phyloP scores from a whole-genome alignment of 129 eudicot genomes.

The Tanacetum coccineum region DNA sequence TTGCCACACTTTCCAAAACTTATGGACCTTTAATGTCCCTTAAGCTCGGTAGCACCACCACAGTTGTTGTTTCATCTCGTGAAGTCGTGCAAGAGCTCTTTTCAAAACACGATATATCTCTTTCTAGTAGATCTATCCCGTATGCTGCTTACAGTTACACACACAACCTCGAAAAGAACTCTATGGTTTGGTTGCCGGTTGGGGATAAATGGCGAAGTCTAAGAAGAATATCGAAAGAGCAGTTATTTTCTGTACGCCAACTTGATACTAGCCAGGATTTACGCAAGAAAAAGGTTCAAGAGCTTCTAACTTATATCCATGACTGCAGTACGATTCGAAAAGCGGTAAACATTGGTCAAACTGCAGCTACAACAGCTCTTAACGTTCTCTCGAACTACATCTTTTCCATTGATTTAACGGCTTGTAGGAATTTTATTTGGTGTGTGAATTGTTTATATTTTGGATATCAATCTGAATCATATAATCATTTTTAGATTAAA shows the following conservation, averaged over 20 bases:
- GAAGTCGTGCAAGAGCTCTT: conserved; percentile 36
- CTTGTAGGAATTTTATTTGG: too few relatives aligned
- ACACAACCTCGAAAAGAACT: neutral
- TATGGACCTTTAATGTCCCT: conserved; percentile 54
- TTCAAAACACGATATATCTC: conserved; percentile 20
- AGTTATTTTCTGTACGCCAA: too few relatives aligned
- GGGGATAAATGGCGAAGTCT: too few relatives aligned
- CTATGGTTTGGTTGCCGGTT: conserved; percentile 23
- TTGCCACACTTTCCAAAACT: conserved; percentile 40
- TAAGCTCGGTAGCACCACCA: conserved; percentile 37
- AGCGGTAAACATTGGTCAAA: conserved; percentile 25
- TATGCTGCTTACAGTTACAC: conserved; percentile 17
- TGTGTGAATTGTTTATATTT: too few relatives aligned
- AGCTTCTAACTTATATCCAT: conserved; percentile 25
- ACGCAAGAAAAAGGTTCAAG: too few relatives aligned
- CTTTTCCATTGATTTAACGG: conserved; percentile 28
- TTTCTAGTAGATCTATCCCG: conserved; percentile 16
- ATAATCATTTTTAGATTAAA: too few relatives aligned
- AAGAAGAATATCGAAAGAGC: too few relatives aligned
- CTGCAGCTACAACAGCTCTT: conserved; percentile 24
- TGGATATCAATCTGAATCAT: too few relatives aligned
- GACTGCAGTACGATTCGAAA: conserved; percentile 5
- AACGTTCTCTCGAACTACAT: conserved; percentile 33
- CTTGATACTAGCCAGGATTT: too few relatives aligned
- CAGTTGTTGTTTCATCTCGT: conserved; percentile 39